Evolutionary conservation across 2,329 filamentous ascomycete genomes (phyloP).

Genomic region (Triangularia verruculosa): DNA sequence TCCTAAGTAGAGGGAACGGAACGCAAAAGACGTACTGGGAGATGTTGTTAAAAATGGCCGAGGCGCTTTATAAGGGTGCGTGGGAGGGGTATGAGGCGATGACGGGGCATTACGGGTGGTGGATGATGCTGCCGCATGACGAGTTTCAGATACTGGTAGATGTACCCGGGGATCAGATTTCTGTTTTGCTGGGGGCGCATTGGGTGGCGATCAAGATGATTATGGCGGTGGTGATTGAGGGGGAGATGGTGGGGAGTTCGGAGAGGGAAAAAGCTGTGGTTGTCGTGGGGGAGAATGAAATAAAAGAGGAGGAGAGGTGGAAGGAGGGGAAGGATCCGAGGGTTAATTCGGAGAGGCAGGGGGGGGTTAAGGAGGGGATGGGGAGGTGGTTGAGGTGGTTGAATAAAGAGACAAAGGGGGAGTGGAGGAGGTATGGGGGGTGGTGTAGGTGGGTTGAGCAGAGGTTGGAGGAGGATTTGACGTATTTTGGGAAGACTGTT

Average conservation of each 20-base stretch:
- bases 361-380: slow-evolving; percentile 42
- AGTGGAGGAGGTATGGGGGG: slow-evolving; percentile 46
- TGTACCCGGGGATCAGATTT: slow-evolving; percentile 41
- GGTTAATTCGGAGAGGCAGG: neutral
- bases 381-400: slow-evolving; percentile 50
- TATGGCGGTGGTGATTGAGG: slow-evolving; percentile 48
- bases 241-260: slow-evolving; percentile 35
- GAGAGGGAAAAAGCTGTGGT: slow-evolving; percentile 15
- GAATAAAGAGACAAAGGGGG: slow-evolving; percentile 39
- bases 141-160: slow-evolving; percentile 51
- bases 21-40: slow-evolving; percentile 47
- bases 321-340: slow-evolving; percentile 1
- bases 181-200: slow-evolving; percentile 49
- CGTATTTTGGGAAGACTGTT: slow-evolving; percentile 42
- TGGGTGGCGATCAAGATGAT: slow-evolving; percentile 55
- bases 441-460: slow-evolving; percentile 56
- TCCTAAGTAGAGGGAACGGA: slow-evolving; percentile 28
- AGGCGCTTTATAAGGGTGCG: slow-evolving; percentile 51
- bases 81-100: slow-evolving; percentile 53
- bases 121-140: slow-evolving; percentile 55
- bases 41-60: slow-evolving; percentile 45
- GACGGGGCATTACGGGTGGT: slow-evolving; percentile 52
- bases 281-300: neutral
- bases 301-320: neutral
- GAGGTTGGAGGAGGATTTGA: slow-evolving; percentile 45